These are phyloP conservation scores for Curvularia verruculosa DNA, from an alignment of 2,329 filamentous ascomycete genomes.

Conservation along the genomic window DNA sequence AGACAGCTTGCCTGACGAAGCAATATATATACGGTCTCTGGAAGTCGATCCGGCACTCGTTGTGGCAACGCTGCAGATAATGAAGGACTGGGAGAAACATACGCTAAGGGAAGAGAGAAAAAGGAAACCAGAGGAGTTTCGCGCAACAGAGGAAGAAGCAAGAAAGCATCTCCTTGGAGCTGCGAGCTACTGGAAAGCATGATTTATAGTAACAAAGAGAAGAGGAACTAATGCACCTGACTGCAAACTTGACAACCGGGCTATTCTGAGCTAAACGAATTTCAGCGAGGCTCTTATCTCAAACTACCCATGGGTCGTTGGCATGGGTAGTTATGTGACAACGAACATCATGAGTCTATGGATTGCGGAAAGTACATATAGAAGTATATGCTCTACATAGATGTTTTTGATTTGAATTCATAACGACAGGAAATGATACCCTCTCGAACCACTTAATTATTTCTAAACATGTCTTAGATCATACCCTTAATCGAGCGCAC, in stretches of 20 bases:
- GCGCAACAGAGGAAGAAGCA: slow-evolving; percentile 26
- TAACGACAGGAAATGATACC: too few relatives aligned
- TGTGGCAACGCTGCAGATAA: slow-evolving; percentile 39
- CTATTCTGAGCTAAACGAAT: background rate
- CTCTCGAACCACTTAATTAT: too few relatives aligned
- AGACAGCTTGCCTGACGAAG: slow-evolving; percentile 38
- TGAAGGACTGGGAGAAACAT: slow-evolving; percentile 45
- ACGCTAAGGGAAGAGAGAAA: slow-evolving; percentile 32
- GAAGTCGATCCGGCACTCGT: slow-evolving; percentile 35
- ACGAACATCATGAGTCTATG: background rate
- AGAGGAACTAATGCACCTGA: background rate
- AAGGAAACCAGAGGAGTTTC: slow-evolving; percentile 27
- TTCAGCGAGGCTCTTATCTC: background rate
- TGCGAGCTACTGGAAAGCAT: slow-evolving; percentile 34
- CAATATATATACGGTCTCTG: slow-evolving; percentile 34
- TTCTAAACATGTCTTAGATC: too few relatives aligned
- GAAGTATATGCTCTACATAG: too few relatives aligned
- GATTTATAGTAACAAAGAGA: background rate
- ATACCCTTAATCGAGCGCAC: too few relatives aligned
- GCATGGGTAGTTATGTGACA: background rate
- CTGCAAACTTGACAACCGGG: background rate
- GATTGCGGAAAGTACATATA: too few relatives aligned
- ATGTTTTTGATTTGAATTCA: too few relatives aligned
- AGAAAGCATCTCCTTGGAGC: slow-evolving; percentile 32
- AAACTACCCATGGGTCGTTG: background rate